Base-by-base conservation (phyloP, 1,284 basidiomycete species). In the Apiotrichum montevideense region DNA sequence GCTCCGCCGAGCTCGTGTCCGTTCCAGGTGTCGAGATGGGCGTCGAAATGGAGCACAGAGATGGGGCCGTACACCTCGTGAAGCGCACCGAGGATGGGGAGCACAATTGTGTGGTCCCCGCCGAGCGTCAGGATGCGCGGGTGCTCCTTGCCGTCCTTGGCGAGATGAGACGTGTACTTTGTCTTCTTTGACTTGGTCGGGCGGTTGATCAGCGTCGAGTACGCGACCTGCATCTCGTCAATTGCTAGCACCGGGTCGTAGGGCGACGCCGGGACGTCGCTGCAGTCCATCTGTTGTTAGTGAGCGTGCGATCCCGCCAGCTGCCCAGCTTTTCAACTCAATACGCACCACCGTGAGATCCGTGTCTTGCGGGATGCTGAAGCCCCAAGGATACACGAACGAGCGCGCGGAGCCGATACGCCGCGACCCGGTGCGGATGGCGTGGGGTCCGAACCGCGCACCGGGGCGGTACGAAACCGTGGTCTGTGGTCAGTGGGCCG, bases 21-120 rank as follows among this genome's bases (percentile, higher is more conserved):
- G 52, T 67, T 70, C 67, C 69, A 75, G 32, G 87, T 78, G 58
- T 78, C 77, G 48, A 79, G 70, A 44, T 66, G 65, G n/a, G 61
- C 62, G 44, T 66, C 65, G 52, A 66, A 66, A 58, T 66, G 65
- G n/a, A 70, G 74, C 35, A 78, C 76, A 1, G 71, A 69, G 51
- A 79, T 71, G 0, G 74, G 75, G 3, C 76, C 77, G 52, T 76
- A 77, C 5, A 76, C 66, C 21, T 69, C 63, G 51, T 74, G 55
- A 14, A 78, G 62, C 11, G 72, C 69, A 13, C 74, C 65, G 13
- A 78, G 66, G 52, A 76, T 73, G 35, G 76, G 76, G 3, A 85
- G 77, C 7, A 76, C 76, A 32, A 73, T 71, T 7, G 77, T 78
- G 62, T 79, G 78, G 57, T 79, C 78, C 13, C 78, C 78, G 2